These are phyloP conservation scores for Globisporangium recalcitrans DNA, from an alignment of 352 stramenopile genomes.

Conservation along the genomic window DNA sequence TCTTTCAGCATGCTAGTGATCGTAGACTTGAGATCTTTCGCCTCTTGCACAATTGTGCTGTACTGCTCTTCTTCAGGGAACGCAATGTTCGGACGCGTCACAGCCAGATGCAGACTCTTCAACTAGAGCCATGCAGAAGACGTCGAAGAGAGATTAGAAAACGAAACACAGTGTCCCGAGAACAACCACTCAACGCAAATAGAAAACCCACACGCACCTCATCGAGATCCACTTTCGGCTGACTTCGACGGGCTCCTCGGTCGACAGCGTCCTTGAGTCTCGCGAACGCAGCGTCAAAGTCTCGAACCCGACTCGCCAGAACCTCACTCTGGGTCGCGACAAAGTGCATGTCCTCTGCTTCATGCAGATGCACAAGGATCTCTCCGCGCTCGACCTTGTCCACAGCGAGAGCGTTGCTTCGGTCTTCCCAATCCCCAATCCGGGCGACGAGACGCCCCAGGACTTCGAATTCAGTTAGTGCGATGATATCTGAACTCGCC, in stretches of 20 bases:
- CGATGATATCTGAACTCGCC: conserved; percentile 20
- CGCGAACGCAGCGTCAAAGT: conserved; percentile 56
- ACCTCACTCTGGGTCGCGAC: conserved; percentile 31
- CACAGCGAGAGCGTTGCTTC: conserved; percentile 21
- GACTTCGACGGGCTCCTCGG: conserved; percentile 52
- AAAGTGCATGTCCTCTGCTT: conserved; percentile 58
- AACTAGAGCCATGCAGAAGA: conserved; percentile 18
- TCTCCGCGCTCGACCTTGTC: conserved; percentile 41
- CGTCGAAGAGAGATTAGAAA: background rate
- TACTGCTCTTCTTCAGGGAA: conserved; percentile 61
- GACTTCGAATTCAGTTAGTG: conserved; percentile 50
- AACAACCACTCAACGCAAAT: background rate
- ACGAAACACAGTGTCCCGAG: too few relatives aligned
- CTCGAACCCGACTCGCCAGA: conserved; percentile 33
- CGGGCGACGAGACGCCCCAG: conserved; percentile 48
- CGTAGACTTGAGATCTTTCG: conserved; percentile 47
- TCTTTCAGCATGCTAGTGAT: conserved; percentile 67
- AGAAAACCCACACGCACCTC: conserved; percentile 25
- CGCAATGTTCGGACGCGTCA: conserved; percentile 36
- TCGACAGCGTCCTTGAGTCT: conserved; percentile 66
- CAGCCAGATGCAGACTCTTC: conserved; percentile 39
- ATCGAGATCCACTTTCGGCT: conserved; percentile 53
- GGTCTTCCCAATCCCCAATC: conserved; percentile 46
- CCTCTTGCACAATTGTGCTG: conserved; percentile 49
- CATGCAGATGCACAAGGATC: conserved; percentile 44